phyloP scores from a whole-genome alignment of 2,329 filamentous ascomycete species.

The Ophiosphaerella herpotricha region DNA sequence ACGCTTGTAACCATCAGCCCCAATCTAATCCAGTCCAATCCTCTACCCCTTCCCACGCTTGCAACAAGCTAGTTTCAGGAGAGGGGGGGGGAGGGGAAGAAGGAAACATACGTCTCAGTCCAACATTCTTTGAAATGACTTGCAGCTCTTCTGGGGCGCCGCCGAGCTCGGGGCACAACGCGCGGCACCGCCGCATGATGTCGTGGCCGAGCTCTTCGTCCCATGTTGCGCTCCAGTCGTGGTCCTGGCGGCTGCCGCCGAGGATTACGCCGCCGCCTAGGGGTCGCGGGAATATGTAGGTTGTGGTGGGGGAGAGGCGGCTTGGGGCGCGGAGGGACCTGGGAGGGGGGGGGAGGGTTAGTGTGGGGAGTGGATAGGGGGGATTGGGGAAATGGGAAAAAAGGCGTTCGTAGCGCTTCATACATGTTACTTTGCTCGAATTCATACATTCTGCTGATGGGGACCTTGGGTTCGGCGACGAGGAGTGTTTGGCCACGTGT shows the following conservation, averaged over 20 bases:
- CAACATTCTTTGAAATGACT: conserved; percentile 80
- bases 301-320: conserved; percentile 49
- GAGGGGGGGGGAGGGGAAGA: neutral
- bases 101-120: conserved; percentile 64
- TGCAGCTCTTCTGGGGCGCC: conserved; percentile 72
- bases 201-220: conserved; percentile 77
- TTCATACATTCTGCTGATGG: conserved; percentile 47
- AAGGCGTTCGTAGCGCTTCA: neutral
- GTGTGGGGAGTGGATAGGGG: neutral
- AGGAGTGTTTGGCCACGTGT: conserved; percentile 80
- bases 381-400: no score
- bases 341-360: neutral
- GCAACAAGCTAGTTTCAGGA: no score
- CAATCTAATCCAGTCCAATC: neutral
- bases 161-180: conserved; percentile 67
- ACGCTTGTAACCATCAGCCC: conserved; percentile 47
- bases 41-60: neutral
- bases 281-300: conserved; percentile 53
- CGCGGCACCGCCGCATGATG: conserved; percentile 81
- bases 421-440: conserved; percentile 15
- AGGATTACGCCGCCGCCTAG: conserved; percentile 79
- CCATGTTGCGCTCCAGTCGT: conserved; percentile 77
- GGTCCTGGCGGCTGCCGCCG: conserved; percentile 79
- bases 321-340: conserved; percentile 48
- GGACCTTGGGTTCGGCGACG: conserved; percentile 57